Evolutionary conservation across 768 basidiomycete genomes (phyloP), one percentile per base, ranked within the genome.

Genomic region (Tubosaeta sp.): DNA sequence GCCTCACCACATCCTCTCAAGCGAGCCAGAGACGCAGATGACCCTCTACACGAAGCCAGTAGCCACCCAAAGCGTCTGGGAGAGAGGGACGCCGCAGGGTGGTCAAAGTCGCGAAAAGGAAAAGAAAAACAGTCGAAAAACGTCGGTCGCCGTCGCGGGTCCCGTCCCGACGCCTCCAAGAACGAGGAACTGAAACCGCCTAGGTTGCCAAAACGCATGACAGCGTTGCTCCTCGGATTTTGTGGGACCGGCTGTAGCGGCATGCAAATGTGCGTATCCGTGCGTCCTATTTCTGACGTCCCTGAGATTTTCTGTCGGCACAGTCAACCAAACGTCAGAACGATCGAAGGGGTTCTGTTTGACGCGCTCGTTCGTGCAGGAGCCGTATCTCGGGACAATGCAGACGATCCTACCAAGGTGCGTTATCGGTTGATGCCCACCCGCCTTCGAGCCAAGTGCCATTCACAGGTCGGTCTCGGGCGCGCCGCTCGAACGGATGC

Each of bases 401-500:
- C 94, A 4, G 83, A 90, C 53, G 86, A 96, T 67, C 87, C 92
- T 25, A 79, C 82, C 24, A 98, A 97, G 75, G 92, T 90, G 49
- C 48, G 63, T 49, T 10, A 3, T 1, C 30, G 13, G n/a, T 35
- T n/a, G 18, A 12, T 19, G 2, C n/a, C 24, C 4, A 4, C 44
- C 24, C 22, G 11, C 40, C 24, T 6, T 45, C 2, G 8, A 25
- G 40, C 36, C 22, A 36, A 50, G 13, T 22, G 36, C 18, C 16
- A 7, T 44, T n/a, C 3, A 29, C 61, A 94, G 90, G 90, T 95
- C 46, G 79, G 76, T 43, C 80, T 98, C 12, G 84, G 81, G 19
- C 82, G 96, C 27, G 92, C 95, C 8, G 96, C 96, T 18, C 78
- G 96, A 9, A 99, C 96, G 1, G 96, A 99, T 67, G 90, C 94